Conservation (phyloP, 1,284 basidiomycete species). For the Termitomyces sp. region DNA sequence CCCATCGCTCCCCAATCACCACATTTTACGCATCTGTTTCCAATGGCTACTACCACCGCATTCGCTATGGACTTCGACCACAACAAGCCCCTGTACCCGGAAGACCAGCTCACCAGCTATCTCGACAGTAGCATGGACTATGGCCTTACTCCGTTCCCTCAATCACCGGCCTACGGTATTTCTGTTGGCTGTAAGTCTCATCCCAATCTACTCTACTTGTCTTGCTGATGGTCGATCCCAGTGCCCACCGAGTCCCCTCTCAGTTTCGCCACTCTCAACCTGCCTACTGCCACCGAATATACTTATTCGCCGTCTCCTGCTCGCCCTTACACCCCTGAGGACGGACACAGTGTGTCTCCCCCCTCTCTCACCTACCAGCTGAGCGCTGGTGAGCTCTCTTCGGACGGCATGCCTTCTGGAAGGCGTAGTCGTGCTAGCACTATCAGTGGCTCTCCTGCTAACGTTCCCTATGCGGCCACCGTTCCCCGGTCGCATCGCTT, state of each 20-base stretch:
- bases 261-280: conserved; percentile 57
- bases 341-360: conserved; percentile 59
- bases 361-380: conserved; percentile 62
- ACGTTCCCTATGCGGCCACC: conserved; percentile 46
- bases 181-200: conserved; percentile 38
- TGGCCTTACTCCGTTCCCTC: conserved; percentile 37
- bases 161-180: conserved; percentile 38
- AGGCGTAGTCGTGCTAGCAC: conserved; percentile 63
- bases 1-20: conserved; percentile 21
- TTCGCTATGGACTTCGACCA: conserved; percentile 42
- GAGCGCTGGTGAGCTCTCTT: conserved; percentile 63
- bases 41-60: conserved; percentile 15
- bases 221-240: conserved; percentile 18
- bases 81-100: conserved; percentile 43
- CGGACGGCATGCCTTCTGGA: conserved; percentile 59
- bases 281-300: conserved; percentile 52
- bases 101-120: conserved; percentile 51
- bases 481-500: conserved; percentile 68
- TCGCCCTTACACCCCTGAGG: conserved; percentile 63
- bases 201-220: neutral
- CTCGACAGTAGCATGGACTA: conserved; percentile 49
- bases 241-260: conserved; percentile 53
- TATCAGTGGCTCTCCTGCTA: conserved; percentile 53
- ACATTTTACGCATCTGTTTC: neutral
- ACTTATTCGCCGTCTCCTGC: conserved; percentile 58